These are phyloP conservation scores for Senecio squalidus DNA, from an alignment of 140 eudicot species.

Conservation along the genomic window DNA sequence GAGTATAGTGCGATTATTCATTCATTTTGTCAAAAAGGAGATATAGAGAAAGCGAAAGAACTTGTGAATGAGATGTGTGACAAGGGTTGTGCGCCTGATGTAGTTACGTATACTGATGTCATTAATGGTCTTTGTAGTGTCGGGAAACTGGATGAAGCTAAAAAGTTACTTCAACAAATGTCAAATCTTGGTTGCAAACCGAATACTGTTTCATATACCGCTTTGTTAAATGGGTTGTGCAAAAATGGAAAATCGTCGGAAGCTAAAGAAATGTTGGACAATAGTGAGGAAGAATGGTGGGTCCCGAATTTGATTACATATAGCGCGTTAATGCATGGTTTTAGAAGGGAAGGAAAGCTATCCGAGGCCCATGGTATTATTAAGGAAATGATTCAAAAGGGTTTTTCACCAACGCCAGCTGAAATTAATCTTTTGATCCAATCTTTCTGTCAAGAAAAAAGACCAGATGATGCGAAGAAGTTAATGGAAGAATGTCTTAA, in stretches of 20 bases:
- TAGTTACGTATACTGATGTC: conserved; percentile 77
- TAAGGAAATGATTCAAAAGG: conserved; percentile 65
- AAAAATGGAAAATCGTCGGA: conserved; percentile 58
- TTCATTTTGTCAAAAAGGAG: conserved; percentile 57
- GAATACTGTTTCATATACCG: conserved; percentile 72
- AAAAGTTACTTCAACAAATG: conserved; percentile 54
- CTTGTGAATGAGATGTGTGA: conserved; percentile 59
- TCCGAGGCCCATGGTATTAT: conserved; percentile 64
- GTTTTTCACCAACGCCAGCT: conserved; percentile 70
- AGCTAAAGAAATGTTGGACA: conserved; percentile 67
- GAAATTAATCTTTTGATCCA: conserved; percentile 74
- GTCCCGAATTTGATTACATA: conserved; percentile 77
- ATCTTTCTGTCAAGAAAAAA: conserved; percentile 60
- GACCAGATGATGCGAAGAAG: conserved; percentile 53
- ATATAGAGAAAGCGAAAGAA: conserved; percentile 53
- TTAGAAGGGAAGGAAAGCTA: conserved; percentile 64
- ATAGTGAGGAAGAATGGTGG: conserved; percentile 92
- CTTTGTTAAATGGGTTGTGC: conserved; percentile 78
- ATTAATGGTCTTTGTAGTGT: conserved; percentile 65
- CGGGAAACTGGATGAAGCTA: conserved; percentile 62
- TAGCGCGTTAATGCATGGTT: conserved; percentile 77
- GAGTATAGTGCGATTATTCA: conserved; percentile 78
- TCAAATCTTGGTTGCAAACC: conserved; percentile 72
- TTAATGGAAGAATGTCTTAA: conserved; percentile 66
- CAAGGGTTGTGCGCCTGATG: conserved; percentile 76